Base-by-base conservation (phyloP, 2,329 filamentous ascomycete species). In the Teratosphaeria pseudoeucalypti region DNA sequence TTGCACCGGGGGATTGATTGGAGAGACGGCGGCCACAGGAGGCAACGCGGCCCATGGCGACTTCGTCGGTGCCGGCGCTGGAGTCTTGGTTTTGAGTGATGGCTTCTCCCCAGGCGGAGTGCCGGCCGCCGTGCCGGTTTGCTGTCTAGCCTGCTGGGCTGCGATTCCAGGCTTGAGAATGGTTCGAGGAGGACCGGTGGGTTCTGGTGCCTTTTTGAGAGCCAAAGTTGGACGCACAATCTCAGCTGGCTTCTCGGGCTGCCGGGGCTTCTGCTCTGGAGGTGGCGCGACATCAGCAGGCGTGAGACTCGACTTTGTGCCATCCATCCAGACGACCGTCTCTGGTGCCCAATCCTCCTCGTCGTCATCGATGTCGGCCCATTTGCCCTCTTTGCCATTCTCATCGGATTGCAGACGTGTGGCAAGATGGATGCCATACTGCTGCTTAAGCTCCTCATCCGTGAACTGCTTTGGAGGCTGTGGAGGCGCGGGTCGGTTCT, bases 31-130 rank as follows among this genome's bases (percentile, higher is more conserved):
- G 11, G 95, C 90, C 6, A 96, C 83, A 0, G 90, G 90, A 14
- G 92, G 92, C 32, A 97, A 76, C 37, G 87, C 72, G 27, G 92
- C 92, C 92, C 92, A 97, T 3, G 92, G 92, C 3, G 92, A 96
- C 71, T 95, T 96, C 29, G 86, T 82, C 0, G 90, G 87, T 0
- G 85, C 81, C 9, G 87, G 82, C 3, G 82, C 79, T 1, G 86
- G 83, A 16, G 86, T 86, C 69, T 91, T 92, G 9, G 87, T 82
- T 52, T 90, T 86, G 4, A 90, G 75, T 0, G 86, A 86, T 34
- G 86, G 86, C 71, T 88, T 90, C 58, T 73, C 69, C 6, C 62
- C 61, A 29, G 64, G 54, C 10, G 82, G 78, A 5, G 82, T 82
- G 70, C 88, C 89, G 68, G 88, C 89, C 12, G 65, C 59, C 34